phyloP scores from a whole-genome alignment of 1,284 basidiomycete species.

The Tranzscheliella williamsii region DNA sequence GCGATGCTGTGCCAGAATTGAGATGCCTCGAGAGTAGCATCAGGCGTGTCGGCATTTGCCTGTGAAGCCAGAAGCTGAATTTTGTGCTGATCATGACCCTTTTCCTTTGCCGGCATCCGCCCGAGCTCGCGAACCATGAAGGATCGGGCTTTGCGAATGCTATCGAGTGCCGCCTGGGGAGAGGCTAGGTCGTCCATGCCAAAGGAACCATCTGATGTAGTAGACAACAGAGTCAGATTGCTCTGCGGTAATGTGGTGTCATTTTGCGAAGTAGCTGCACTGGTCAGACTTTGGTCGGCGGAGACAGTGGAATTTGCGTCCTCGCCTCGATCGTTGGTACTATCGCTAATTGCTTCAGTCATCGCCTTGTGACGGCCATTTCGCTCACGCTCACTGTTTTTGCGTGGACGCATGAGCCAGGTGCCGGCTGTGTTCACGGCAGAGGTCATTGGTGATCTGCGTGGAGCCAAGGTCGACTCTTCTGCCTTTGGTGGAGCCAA shows the following conservation, averaged over 20 bases:
- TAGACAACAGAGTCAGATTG: slow-evolving; percentile 13
- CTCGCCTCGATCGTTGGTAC: slow-evolving; percentile 2
- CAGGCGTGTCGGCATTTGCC: slow-evolving; percentile 10
- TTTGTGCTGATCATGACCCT: slow-evolving; percentile 17
- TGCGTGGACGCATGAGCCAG: slow-evolving; percentile 19
- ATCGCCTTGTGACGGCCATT: too few species aligned
- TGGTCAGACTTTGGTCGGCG: slow-evolving; percentile 19
- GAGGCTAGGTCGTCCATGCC: slow-evolving; percentile 33
- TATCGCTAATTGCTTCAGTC: too few species aligned
- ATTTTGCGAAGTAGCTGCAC: slow-evolving; percentile 16
- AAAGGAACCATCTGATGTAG: slow-evolving; percentile 19
- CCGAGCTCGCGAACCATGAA: slow-evolving; percentile 38
- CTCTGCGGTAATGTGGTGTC: slow-evolving; percentile 26
- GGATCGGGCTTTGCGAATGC: slow-evolving; percentile 35
- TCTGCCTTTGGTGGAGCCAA: slow-evolving; percentile 10
- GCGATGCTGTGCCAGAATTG: slow-evolving; percentile 44
- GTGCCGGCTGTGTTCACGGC: slow-evolving; percentile 4
- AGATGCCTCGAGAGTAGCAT: slow-evolving; percentile 17
- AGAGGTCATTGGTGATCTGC: slow-evolving; percentile 4
- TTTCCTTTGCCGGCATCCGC: slow-evolving; percentile 10
- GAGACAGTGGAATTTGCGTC: slow-evolving; percentile 7
- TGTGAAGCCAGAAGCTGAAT: slow-evolving; percentile 22
- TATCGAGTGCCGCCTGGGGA: slow-evolving; percentile 30
- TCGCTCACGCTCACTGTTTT: slow-evolving; percentile 2
- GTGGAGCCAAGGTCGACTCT: slow-evolving; percentile 2